phyloP scores from a whole-genome alignment of 345 rosid genomes.

The Brassica cretica region DNA sequence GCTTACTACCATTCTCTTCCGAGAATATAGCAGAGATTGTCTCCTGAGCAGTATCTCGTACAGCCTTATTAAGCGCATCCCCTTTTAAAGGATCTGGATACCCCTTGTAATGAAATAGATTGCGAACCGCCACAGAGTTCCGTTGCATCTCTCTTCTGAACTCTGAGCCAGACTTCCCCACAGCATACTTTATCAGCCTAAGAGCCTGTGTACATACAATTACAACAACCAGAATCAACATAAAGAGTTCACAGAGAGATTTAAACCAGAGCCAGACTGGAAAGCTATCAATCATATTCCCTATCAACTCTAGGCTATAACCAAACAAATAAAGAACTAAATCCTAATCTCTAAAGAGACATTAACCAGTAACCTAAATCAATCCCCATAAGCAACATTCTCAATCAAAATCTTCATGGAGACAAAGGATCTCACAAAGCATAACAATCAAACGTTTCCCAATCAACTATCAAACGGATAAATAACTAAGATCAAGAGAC shows the following conservation, averaged over 20 bases:
- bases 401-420: neutral
- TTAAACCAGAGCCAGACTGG: neutral
- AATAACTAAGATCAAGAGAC: neutral
- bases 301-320: neutral
- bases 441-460: slow-evolving; percentile 3
- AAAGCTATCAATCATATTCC: neutral
- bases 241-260: neutral
- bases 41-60: slow-evolving; percentile 88
- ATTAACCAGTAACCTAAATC: slow-evolving; percentile 9
- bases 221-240: slow-evolving; percentile 26
- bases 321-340: neutral
- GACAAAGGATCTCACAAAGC: slow-evolving; percentile 18
- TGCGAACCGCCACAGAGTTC: slow-evolving; percentile 77
- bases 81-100: slow-evolving; percentile 87
- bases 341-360: slow-evolving; percentile 6
- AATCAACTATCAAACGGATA: neutral
- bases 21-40: slow-evolving; percentile 77
- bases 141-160: slow-evolving; percentile 97
- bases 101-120: slow-evolving; percentile 83
- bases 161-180: slow-evolving; percentile 85
- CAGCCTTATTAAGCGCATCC: slow-evolving; percentile 92
- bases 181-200: slow-evolving; percentile 82
- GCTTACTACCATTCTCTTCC: slow-evolving; percentile 68
- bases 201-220: slow-evolving; percentile 53
- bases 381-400: slow-evolving; percentile 28